Evolutionary conservation across 176 grass and related monocot genomes (phyloP).

Genomic region (Phragmites australis): DNA sequence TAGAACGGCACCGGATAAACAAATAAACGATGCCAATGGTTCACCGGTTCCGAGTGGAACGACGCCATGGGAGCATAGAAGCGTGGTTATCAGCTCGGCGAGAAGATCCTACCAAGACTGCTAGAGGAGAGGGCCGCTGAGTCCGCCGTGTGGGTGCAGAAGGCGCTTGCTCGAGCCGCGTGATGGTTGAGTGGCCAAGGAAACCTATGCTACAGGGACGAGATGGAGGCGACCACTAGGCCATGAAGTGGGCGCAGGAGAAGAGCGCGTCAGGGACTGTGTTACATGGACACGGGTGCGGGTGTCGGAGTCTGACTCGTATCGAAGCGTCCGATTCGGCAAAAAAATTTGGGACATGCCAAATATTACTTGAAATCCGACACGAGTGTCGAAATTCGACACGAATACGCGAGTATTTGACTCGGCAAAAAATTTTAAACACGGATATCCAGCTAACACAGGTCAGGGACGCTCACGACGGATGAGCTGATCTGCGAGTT

Average conservation of each 20-base stretch:
- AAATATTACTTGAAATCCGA: too few species aligned
- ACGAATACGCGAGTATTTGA: too few species aligned
- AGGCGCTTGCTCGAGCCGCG: slow-evolving; percentile 25
- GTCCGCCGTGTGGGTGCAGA: slow-evolving; percentile 45
- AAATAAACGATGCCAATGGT: background rate
- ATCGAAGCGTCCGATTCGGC: too few species aligned
- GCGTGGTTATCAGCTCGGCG: background rate
- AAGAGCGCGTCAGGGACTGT: too few species aligned
- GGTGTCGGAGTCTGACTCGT: too few species aligned
- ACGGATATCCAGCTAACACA: too few species aligned
- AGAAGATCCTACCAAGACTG: slow-evolving; percentile 17
- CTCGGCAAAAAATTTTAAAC: too few species aligned
- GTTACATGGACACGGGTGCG: too few species aligned
- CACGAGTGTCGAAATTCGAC: too few species aligned
- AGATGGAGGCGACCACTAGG: background rate
- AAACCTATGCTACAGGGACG: slow-evolving; percentile 33
- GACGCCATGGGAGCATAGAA: background rate
- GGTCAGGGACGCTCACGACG: slow-evolving; percentile 41
- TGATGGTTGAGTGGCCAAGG: slow-evolving; percentile 38
- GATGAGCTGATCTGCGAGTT: slow-evolving; percentile 47
- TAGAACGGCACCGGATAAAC: slow-evolving; percentile 24
- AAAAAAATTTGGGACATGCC: too few species aligned
- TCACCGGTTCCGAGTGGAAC: background rate
- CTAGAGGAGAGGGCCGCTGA: slow-evolving; percentile 48
- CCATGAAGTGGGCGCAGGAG: slow-evolving; percentile 38